Percentiles rank a stretch among this genome's conserved stretches.
Evolutionary conservation across 371 early-diverging fungal species (phyloP).

Genomic region (Syncephalastrum racemosum): DNA sequence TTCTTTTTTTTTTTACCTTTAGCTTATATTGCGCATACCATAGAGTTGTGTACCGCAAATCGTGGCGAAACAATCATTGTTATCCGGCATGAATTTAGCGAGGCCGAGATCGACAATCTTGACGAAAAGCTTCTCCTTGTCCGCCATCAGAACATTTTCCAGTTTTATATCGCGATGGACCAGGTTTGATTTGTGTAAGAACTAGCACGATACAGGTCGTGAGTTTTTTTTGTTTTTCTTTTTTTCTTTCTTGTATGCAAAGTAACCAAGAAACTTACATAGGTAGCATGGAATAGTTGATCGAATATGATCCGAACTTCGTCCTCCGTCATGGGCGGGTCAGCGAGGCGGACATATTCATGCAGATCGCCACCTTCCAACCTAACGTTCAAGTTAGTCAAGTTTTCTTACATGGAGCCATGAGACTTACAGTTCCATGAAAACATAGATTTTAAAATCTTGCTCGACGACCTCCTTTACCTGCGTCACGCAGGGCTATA

Average conservation of each 20-base stretch:
- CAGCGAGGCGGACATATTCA: constrained; percentile 8
- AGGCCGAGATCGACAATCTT: no score
- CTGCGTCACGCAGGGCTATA: constrained; percentile 25
- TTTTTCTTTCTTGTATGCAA: no score
- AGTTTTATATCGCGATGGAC: constrained; percentile 64
- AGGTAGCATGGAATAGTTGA: constrained; percentile 26
- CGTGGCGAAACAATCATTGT: no score
- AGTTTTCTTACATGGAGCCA: not conserved
- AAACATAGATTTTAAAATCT: constrained; percentile 13
- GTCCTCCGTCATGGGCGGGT: constrained; percentile 13
- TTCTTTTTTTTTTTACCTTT: constrained; percentile 52
- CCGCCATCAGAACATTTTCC: constrained; percentile 61
- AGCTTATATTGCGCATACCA: no score
- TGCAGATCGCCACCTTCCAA: constrained; percentile 26
- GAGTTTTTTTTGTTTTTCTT: not conserved
- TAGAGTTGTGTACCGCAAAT: no score
- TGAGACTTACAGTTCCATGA: constrained; percentile 32
- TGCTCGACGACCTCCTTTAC: constrained; percentile 16
- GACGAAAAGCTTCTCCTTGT: no score
- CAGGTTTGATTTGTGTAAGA: constrained; percentile 14
- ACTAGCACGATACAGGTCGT: constrained; percentile 1
- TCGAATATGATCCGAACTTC: constrained; percentile 30
- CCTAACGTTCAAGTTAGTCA: constrained; percentile 5
- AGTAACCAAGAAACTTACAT: constrained; percentile 14
- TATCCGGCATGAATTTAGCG: no score